phyloP scores from a whole-genome alignment of 108 stramenopile genomes.

The Heterococcus sp. region DNA sequence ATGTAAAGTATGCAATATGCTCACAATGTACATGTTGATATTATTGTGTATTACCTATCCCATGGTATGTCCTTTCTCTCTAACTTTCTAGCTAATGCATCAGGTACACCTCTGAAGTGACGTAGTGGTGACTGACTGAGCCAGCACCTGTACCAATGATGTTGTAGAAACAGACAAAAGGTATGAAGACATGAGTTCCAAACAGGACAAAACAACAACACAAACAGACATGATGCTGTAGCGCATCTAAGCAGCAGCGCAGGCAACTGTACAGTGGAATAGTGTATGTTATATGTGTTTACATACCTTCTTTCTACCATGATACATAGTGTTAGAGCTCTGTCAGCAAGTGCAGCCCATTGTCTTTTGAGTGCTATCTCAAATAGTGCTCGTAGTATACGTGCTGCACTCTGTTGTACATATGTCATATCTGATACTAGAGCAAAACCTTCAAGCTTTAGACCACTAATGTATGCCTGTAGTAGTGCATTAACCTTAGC shows the following conservation, averaged over 20 bases:
- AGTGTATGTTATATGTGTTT: too few relatives aligned
- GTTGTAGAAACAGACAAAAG: too few relatives aligned
- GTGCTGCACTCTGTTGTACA: constrained; percentile 93
- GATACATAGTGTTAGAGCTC: constrained; percentile 81
- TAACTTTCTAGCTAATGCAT: constrained; percentile 72
- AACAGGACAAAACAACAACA: too few relatives aligned
- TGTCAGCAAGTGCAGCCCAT: constrained; percentile 88
- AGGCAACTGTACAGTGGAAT: too few relatives aligned
- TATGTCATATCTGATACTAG: constrained; percentile 96
- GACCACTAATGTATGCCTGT: constrained; percentile 95
- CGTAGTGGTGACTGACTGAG: constrained; percentile 89
- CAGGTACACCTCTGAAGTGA: constrained; percentile 82
- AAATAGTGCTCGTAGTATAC: constrained; percentile 92
- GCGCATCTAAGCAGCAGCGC: too few relatives aligned
- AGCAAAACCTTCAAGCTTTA: constrained; percentile 98
- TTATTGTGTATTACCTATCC: constrained; percentile 70
- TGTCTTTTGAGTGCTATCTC: constrained; percentile 89
- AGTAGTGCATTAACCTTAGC: constrained; percentile 95
- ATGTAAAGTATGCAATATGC: too few relatives aligned
- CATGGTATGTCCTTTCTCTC: constrained; percentile 95
- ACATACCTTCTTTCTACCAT: constrained; percentile 76
- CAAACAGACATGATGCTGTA: too few relatives aligned
- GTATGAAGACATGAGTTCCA: too few relatives aligned
- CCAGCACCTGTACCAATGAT: constrained; percentile 83
- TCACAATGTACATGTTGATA: too few relatives aligned